Evolutionary conservation across 169 alveolate species (phyloP).

Genomic region (Cryptosporidium viatorum): DNA sequence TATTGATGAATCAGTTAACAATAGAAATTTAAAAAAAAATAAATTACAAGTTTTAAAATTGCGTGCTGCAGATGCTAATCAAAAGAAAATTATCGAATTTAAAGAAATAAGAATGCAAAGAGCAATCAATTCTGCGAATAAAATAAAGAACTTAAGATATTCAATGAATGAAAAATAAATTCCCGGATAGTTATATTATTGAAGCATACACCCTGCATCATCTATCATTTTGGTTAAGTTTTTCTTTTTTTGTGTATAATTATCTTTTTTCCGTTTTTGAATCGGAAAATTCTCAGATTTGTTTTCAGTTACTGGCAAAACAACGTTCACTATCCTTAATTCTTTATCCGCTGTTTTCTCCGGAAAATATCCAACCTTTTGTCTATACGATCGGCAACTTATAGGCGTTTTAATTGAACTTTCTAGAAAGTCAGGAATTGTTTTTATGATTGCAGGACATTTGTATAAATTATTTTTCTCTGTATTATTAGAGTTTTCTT

Average conservation of each 20-base stretch:
- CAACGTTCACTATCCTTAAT: slow-evolving; percentile 35
- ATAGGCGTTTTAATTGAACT: slow-evolving; percentile 15
- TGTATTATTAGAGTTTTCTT: neutral
- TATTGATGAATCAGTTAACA: neutral
- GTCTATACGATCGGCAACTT: slow-evolving; percentile 8
- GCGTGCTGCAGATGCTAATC: slow-evolving; percentile 68
- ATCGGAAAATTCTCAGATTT: neutral
- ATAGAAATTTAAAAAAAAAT: neutral
- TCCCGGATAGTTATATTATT: neutral
- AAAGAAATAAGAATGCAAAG: neutral
- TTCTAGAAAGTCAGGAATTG: slow-evolving; percentile 60
- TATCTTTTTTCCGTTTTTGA: slow-evolving; percentile 10
- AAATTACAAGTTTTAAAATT: slow-evolving; percentile 5
- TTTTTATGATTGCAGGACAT: slow-evolving; percentile 23
- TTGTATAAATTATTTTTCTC: neutral
- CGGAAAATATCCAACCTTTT: slow-evolving; percentile 31
- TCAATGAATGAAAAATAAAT: neutral
- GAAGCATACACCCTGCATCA: slow-evolving; percentile 21
- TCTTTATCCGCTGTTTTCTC: neutral
- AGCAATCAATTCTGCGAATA: slow-evolving; percentile 7
- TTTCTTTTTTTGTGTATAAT: neutral
- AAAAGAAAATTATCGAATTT: slow-evolving; percentile 1
- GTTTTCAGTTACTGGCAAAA: neutral
- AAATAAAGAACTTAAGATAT: neutral
- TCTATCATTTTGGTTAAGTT: neutral